A percentile compares a stretch with the other conserved stretches of the same genome.
Evolutionary conservation across 2,329 filamentous ascomycete genomes (phyloP).

Genomic region (Calonectria naviculata): DNA sequence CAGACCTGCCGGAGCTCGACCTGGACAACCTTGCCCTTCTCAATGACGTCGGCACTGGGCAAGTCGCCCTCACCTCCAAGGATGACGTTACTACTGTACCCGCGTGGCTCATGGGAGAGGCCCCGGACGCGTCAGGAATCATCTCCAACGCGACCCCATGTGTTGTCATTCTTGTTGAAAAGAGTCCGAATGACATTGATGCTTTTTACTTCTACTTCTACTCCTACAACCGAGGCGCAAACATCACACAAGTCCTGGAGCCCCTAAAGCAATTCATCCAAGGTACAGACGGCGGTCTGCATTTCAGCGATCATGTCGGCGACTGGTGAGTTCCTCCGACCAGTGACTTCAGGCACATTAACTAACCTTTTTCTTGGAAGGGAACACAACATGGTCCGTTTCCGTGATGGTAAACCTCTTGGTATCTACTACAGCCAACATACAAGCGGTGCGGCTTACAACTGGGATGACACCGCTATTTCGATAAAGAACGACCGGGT

Average conservation of each 20-base stretch:
- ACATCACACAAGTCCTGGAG: slow-evolving; percentile 45
- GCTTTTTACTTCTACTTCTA: slow-evolving; percentile 50
- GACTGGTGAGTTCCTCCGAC: slow-evolving; percentile 36
- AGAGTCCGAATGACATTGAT: slow-evolving; percentile 38
- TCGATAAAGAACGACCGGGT: slow-evolving; percentile 41
- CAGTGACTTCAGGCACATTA: accelerated
- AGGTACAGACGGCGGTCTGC: slow-evolving; percentile 28
- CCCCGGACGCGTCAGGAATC: slow-evolving; percentile 30
- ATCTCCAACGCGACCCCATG: slow-evolving; percentile 42
- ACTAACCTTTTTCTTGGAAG: slow-evolving; percentile 23
- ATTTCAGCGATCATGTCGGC: slow-evolving; percentile 45
- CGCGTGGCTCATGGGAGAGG: slow-evolving; percentile 41
- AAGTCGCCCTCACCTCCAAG: slow-evolving; percentile 38
- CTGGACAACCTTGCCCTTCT: slow-evolving; percentile 43
- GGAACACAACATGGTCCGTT: slow-evolving; percentile 43
- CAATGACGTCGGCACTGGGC: slow-evolving; percentile 27
- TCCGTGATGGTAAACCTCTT: slow-evolving; percentile 37
- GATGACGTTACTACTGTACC: slow-evolving; percentile 41
- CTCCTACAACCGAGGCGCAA: slow-evolving; percentile 45
- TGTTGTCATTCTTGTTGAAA: slow-evolving; percentile 45
- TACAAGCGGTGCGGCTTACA: slow-evolving; percentile 32
- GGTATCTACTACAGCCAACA: slow-evolving; percentile 45
- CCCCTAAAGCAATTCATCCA: slow-evolving; percentile 37
- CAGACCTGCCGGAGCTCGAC: slow-evolving; percentile 32
- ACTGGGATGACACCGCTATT: slow-evolving; percentile 42